Conservation (phyloP, 495 filamentous ascomycete species). For the Aspergillus sparsus region DNA sequence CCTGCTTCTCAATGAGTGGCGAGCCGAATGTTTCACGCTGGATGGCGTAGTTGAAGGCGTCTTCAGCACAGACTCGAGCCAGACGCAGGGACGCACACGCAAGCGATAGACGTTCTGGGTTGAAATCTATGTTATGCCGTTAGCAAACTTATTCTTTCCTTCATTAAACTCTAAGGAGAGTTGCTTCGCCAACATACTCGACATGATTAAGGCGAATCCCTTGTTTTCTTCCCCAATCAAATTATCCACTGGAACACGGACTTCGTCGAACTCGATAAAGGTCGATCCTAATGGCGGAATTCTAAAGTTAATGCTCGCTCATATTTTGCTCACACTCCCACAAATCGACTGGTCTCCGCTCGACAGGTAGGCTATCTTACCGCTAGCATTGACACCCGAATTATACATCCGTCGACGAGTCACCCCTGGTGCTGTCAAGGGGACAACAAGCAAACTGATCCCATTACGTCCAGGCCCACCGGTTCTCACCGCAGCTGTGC, state of each 20-base stretch:
- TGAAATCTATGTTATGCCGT: constrained; percentile 38
- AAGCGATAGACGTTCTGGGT: constrained; percentile 47
- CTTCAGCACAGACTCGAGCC: constrained; percentile 50
- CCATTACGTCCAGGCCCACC: constrained; percentile 50
- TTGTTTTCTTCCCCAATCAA: constrained; percentile 49
- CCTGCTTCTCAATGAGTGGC: constrained; percentile 47
- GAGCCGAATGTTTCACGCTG: constrained; percentile 52
- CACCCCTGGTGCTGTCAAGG: constrained; percentile 48
- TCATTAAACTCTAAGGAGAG: neutral
- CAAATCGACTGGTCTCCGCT: too few species aligned
- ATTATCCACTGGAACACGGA: constrained; percentile 45
- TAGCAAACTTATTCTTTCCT: neutral
- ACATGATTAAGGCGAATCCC: constrained; percentile 54
- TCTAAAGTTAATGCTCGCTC: too few species aligned
- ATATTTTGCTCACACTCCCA: too few species aligned
- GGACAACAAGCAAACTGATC: constrained; percentile 55
- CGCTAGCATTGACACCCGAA: constrained; percentile 56
- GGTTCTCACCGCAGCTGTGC: constrained; percentile 56
- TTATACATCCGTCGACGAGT: constrained; percentile 75
- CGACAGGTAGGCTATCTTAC: constrained; percentile 22
- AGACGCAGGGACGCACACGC: constrained; percentile 45
- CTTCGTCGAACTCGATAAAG: constrained; percentile 51
- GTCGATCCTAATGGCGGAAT: constrained; percentile 37
- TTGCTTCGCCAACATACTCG: constrained; percentile 31
- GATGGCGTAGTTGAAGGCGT: constrained; percentile 51